Conservation (phyloP, 768 basidiomycete species). For the Coprinopsis sp. region DNA sequence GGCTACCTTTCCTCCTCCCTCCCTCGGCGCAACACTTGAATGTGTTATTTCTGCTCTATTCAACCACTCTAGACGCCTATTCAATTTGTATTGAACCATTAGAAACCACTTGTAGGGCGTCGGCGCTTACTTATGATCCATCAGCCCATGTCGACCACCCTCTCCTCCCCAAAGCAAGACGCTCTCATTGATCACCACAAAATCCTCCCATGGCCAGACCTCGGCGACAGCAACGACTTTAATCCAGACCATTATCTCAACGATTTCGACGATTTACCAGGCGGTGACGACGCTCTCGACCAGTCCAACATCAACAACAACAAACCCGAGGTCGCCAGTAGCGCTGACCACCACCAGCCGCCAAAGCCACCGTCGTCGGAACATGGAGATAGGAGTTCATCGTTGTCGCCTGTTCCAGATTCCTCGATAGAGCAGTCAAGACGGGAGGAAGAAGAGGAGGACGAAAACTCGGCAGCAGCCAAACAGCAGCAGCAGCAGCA, state of each 20-base stretch:
- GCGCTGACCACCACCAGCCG: background rate
- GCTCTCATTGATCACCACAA: slow-evolving; percentile 6
- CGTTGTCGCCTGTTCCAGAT: slow-evolving; percentile 53
- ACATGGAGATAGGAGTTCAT: slow-evolving; percentile 47
- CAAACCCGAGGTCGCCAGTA: background rate
- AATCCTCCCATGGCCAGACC: slow-evolving; percentile 10
- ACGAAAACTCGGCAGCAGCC: slow-evolving; percentile 35
- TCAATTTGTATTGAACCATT: too few relatives aligned
- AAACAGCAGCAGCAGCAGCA: slow-evolving; percentile 9
- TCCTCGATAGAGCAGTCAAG: slow-evolving; percentile 30
- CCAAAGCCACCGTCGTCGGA: slow-evolving; percentile 11
- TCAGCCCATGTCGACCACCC: slow-evolving; percentile 2
- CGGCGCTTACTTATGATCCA: too few relatives aligned
- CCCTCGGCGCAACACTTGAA: too few relatives aligned
- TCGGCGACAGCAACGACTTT: slow-evolving; percentile 9
- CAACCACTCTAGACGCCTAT: too few relatives aligned
- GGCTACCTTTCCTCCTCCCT: too few relatives aligned
- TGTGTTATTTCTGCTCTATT: too few relatives aligned
- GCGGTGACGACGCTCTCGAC: background rate
- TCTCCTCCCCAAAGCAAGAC: slow-evolving; percentile 5
- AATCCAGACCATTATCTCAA: slow-evolving; percentile 8
- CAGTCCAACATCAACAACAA: background rate
- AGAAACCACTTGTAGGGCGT: too few relatives aligned
- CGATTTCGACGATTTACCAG: slow-evolving; percentile 4
- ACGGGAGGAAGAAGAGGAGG: slow-evolving; percentile 33